phyloP scores from a whole-genome alignment of 169 alveolate species.

The Plasmodium ovale region DNA sequence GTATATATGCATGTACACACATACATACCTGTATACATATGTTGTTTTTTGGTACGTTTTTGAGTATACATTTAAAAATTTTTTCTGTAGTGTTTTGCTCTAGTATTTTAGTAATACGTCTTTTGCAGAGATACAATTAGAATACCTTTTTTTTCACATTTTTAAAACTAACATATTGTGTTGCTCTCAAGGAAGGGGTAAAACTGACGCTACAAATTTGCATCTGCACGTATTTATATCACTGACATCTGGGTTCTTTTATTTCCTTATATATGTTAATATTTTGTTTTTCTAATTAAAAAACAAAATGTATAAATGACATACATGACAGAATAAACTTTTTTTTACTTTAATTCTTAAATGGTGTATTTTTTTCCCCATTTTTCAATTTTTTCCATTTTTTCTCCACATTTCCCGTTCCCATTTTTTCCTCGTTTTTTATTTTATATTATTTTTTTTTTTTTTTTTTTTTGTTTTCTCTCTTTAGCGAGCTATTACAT shows the following conservation, averaged over 20 bases:
- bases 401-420: background rate
- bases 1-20: background rate
- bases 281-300: conserved; percentile 12
- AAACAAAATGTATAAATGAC: background rate
- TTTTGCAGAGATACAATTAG: conserved; percentile 9
- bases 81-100: conserved; percentile 22
- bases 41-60: conserved; percentile 26
- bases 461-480: conserved; percentile 9
- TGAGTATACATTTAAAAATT: conserved; percentile 3
- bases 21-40: background rate
- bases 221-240: background rate
- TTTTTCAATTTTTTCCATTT: too few species aligned
- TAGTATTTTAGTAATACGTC: conserved; percentile 2
- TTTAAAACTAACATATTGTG: conserved; percentile 19
- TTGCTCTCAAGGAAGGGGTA: background rate
- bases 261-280: conserved; percentile 1
- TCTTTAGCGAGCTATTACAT: background rate
- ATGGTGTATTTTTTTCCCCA: conserved; percentile 5
- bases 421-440: background rate
- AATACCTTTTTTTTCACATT: conserved; percentile 4
- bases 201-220: background rate
- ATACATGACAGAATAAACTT: background rate
- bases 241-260: background rate
- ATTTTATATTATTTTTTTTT: too few species aligned
- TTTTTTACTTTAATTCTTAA: conserved; percentile 1